Base-by-base conservation (phyloP, 768 basidiomycete species). In the Auriscalpium microsporum region DNA sequence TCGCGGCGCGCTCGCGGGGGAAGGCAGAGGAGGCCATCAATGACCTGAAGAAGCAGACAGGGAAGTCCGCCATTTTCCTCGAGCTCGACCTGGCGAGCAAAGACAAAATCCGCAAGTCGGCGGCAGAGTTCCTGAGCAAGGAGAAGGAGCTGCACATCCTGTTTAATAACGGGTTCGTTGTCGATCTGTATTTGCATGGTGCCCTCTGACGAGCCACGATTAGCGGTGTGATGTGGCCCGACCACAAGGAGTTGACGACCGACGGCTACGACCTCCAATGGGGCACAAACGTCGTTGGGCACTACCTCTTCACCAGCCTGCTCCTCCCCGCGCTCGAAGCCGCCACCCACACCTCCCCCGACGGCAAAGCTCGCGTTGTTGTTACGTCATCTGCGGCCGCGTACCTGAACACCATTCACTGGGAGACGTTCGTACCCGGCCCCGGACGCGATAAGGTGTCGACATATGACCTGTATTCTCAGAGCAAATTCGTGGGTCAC, bases 231-330 rank as follows among this genome's bases (percentile, higher is more conserved):
- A 67, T 64, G 65, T 53, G 45, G 13, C 59, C 63, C 1, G 57
- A 63, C 3, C 51, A 59, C 34, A 53, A 64, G 7, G 36, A 54
- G 35, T 40, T 65, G 33, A 65, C 65, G 3, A 53, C 36, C n/a
- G 54, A 67, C 13, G 63, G 63, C n/a, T 66, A 63, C 46, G 65
- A 67, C 47, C 59, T 67, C 4, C 65, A 55, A 45, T 58, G 51
- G 38, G 56, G 40, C 10, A 64, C 55, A 13, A 57, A 58, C 40
- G 57, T 56, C n/a, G 50, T 62, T 8, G 55, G 76, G 0, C 78
- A 77, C 56, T 75, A 71, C 59, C 75, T 70, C 62, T 68, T 79
- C 45, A 75, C 75, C 8, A 73, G 71, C 53, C 68, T 75, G 37
- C 71, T 81, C 10, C 64, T 80, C 33, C 75, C 78, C 4, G 61